Conservation (phyloP, 169 alveolate species). For the Cryptosporidium viatorum region DNA sequence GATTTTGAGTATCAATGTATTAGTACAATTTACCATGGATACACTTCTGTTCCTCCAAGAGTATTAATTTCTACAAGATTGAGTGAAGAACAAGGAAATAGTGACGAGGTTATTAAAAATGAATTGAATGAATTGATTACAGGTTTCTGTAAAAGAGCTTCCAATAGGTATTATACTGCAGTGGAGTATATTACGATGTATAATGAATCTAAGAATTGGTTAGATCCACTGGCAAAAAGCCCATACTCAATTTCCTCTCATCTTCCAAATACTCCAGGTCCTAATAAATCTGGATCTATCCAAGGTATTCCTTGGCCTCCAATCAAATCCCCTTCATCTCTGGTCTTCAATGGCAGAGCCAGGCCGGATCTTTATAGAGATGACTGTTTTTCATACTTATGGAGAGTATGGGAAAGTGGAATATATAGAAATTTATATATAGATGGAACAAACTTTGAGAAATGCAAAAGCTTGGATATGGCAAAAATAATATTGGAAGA, state of each 20-base stretch:
- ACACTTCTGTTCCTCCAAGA: constrained; percentile 19
- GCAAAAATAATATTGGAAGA: constrained; percentile 61
- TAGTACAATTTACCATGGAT: constrained; percentile 16
- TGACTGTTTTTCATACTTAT: constrained; percentile 46
- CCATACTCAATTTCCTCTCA: constrained; percentile 39
- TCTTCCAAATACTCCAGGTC: not conserved
- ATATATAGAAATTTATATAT: constrained; percentile 10
- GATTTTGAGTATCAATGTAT: constrained; percentile 63
- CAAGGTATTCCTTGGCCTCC: constrained; percentile 72
- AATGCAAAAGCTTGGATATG: constrained; percentile 36
- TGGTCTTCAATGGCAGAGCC: constrained; percentile 28
- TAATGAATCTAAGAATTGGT: constrained; percentile 60
- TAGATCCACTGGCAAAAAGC: constrained; percentile 17
- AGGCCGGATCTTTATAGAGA: constrained; percentile 64
- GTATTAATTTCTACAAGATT: constrained; percentile 1
- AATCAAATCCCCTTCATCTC: constrained; percentile 13
- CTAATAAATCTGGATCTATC: constrained; percentile 28
- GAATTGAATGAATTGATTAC: not conserved
- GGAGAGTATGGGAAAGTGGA: constrained; percentile 53
- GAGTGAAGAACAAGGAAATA: not conserved
- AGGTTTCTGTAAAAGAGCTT: constrained; percentile 48
- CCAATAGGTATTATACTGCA: constrained; percentile 33
- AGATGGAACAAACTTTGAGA: constrained; percentile 42
- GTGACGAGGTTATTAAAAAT: not conserved
- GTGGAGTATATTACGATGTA: constrained; percentile 32